Evolutionary conservation across 1,284 basidiomycete species (phyloP).

Genomic region (Ustilago trichophora): DNA sequence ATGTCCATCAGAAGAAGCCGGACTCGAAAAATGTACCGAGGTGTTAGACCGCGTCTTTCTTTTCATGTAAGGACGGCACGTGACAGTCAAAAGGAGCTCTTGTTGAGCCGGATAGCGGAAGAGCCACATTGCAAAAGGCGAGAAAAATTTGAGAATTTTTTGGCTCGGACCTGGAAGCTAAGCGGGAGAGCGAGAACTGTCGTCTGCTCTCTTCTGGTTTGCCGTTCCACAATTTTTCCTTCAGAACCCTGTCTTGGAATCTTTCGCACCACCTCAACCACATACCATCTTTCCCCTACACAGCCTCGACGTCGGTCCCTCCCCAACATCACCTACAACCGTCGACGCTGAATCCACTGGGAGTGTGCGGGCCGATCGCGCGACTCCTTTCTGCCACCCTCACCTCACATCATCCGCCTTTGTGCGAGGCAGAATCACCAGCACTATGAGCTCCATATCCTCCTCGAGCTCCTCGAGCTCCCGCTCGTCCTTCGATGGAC

Average conservation of each 20-base stretch:
- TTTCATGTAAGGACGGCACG: conserved; percentile 5
- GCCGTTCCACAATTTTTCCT: background rate
- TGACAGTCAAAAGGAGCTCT: too few species aligned
- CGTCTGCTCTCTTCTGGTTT: background rate
- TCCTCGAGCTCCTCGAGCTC: conserved; percentile 48
- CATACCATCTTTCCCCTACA: background rate
- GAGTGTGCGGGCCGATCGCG: background rate
- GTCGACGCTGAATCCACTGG: background rate
- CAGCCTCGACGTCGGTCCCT: conserved; percentile 3
- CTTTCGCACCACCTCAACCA: background rate
- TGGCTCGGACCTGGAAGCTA: conserved; percentile 13
- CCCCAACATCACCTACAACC: background rate
- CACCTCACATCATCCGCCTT: background rate
- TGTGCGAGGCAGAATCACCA: too few species aligned
- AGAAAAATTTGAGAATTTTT: conserved; percentile 45
- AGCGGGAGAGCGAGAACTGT: too few species aligned
- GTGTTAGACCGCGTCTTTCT: too few species aligned
- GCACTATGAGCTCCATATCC: conserved; percentile 37
- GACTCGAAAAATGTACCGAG: too few species aligned
- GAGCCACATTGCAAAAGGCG: background rate
- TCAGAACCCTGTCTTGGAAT: conserved; percentile 2
- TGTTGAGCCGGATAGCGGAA: conserved; percentile 37
- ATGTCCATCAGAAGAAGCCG: too few species aligned
- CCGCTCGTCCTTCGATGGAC: conserved; percentile 40
- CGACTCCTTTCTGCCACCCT: background rate